Conservation (phyloP, 2,329 filamentous ascomycete genomes). For the Curvularia spicifera region DNA sequence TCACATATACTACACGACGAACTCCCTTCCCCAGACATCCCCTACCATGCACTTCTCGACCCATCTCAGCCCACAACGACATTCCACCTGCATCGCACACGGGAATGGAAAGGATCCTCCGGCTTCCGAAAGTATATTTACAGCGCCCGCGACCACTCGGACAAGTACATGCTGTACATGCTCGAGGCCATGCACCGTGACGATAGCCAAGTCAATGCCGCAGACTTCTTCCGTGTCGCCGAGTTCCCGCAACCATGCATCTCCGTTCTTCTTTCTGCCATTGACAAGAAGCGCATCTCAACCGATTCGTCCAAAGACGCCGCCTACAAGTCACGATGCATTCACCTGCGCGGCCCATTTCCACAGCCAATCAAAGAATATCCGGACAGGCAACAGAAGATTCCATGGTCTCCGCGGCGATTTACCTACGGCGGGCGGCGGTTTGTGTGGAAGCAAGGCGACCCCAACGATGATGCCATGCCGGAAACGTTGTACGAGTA, state of each 20-base stretch:
- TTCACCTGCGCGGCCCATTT: conserved; percentile 44
- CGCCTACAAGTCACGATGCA: conserved; percentile 47
- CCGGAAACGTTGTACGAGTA: conserved; percentile 49
- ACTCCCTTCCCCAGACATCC: conserved; percentile 43
- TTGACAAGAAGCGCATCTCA: conserved; percentile 40
- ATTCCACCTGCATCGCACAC: conserved; percentile 48
- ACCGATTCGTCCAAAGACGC: conserved; percentile 35
- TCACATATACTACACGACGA: conserved; percentile 43
- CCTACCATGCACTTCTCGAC: conserved; percentile 45
- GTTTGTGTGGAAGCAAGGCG: conserved; percentile 53
- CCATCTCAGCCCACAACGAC: conserved; percentile 41
- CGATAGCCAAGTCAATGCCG: conserved; percentile 44
- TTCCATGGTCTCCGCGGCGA: conserved; percentile 49
- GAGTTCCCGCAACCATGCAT: conserved; percentile 45
- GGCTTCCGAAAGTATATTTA: conserved; percentile 47
- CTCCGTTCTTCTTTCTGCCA: conserved; percentile 43
- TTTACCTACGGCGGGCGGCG: conserved; percentile 47
- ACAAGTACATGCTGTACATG: conserved; percentile 47
- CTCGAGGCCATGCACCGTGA: conserved; percentile 43
- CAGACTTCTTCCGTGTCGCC: conserved; percentile 46
- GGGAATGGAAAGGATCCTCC: conserved; percentile 46
- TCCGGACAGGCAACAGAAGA: conserved; percentile 46
- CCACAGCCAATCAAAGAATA: conserved; percentile 46
- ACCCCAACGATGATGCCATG: conserved; percentile 56
- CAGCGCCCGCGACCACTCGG: conserved; percentile 45